Percentiles rank a stretch among this genome's conserved stretches.
These are phyloP conservation scores for Curvularia spicifera DNA, from an alignment of 2,329 filamentous ascomycete genomes.

Conservation along the genomic window DNA sequence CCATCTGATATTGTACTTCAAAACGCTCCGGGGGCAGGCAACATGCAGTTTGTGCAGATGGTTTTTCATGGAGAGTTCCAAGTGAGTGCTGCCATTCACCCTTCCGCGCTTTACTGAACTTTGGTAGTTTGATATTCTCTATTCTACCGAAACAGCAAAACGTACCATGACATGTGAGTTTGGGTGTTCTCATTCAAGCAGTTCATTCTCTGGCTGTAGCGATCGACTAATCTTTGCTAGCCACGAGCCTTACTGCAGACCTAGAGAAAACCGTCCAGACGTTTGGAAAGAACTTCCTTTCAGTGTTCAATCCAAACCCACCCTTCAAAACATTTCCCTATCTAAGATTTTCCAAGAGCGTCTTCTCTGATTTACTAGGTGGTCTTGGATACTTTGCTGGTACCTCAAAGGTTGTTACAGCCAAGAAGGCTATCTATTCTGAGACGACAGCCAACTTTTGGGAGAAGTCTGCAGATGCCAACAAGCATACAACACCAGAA, in stretches of 20 bases:
- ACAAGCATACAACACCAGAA: conserved; percentile 69
- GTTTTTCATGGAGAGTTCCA: conserved; percentile 85
- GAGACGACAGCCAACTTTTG: conserved; percentile 94
- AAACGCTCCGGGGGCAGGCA: conserved; percentile 74
- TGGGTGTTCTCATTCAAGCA: not conserved
- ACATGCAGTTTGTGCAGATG: conserved; percentile 87
- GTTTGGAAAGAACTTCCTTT: conserved; percentile 75
- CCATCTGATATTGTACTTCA: conserved; percentile 52
- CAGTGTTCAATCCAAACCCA: conserved; percentile 71
- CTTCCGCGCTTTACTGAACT: conserved; percentile 5
- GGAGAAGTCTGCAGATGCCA: conserved; percentile 83
- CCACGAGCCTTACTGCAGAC: conserved; percentile 69
- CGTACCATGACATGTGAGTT: conserved; percentile 58
- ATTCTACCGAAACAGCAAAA: conserved; percentile 76
- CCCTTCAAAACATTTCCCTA: conserved; percentile 80
- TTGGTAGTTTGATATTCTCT: conserved; percentile 81
- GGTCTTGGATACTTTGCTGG: conserved; percentile 95
- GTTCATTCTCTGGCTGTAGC: not conserved
- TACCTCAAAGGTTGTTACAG: conserved; percentile 81
- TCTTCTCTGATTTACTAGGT: conserved; percentile 90
- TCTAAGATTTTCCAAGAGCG: conserved; percentile 75
- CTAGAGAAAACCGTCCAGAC: conserved; percentile 68
- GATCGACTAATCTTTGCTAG: conserved; percentile 26
- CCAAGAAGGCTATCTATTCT: conserved; percentile 85
- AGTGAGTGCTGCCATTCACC: conserved; percentile 39